These are phyloP conservation scores for Carallia pectinifolia DNA, from an alignment of 345 rosid genomes.

Conservation along the genomic window DNA sequence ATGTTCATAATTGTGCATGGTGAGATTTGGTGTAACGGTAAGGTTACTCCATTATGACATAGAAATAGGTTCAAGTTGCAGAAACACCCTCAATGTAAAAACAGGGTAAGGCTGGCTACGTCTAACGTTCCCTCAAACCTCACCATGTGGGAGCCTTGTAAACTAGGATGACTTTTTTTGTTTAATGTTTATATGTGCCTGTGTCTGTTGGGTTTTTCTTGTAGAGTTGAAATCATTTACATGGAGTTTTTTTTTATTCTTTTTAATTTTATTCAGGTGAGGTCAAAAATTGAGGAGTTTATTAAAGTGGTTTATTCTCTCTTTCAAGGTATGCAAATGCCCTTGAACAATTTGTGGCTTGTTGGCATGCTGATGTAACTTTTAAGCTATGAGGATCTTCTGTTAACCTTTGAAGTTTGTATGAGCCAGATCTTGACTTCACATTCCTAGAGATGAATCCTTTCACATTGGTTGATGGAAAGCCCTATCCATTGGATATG, in stretches of 20 bases:
- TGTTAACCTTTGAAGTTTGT: conserved; percentile 15
- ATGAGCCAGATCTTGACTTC: conserved; percentile 77
- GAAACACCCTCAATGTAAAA: too few species aligned
- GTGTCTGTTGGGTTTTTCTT: conserved; percentile 1
- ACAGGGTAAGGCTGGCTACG: too few species aligned
- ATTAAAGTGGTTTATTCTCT: conserved; percentile 67
- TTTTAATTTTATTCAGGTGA: conserved; percentile 43
- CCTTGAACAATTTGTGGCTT: not conserved
- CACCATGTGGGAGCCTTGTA: too few species aligned
- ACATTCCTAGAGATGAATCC: conserved; percentile 99
- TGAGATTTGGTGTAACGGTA: too few species aligned
- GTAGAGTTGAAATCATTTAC: conserved; percentile 7
- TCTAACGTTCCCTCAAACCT: too few species aligned
- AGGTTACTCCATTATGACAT: too few species aligned
- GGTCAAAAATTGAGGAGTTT: conserved; percentile 44
- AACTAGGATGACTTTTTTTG: too few species aligned
- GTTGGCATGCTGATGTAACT: not conserved
- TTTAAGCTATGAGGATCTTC: conserved; percentile 7
- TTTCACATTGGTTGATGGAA: conserved; percentile 80
- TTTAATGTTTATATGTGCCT: not conserved
- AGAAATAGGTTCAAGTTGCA: too few species aligned
- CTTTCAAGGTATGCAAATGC: conserved; percentile 59
- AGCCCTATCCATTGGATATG: conserved; percentile 97
- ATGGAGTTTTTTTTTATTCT: conserved; percentile 6
- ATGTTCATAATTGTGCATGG: too few species aligned